Conservation (phyloP, 2,329 filamentous ascomycete species). For the Colletotrichum scovillei region DNA sequence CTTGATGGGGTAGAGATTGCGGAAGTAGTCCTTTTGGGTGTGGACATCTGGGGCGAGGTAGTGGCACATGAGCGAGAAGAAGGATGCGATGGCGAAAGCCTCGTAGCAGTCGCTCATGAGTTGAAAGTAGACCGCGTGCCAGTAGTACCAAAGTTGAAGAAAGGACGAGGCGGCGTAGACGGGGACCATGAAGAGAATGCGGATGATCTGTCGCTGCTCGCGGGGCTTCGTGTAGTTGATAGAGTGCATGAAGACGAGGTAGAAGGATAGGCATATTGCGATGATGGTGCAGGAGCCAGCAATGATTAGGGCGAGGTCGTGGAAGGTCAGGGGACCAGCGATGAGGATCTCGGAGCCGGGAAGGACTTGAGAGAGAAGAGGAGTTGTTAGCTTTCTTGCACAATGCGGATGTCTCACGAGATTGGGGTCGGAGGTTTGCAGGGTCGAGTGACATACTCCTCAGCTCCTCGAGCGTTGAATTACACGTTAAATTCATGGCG, state of each 20-base stretch:
- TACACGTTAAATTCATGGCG: slow-evolving; percentile 53
- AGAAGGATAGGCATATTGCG: slow-evolving; percentile 64
- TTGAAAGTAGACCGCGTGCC: slow-evolving; percentile 82
- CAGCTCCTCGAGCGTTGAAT: slow-evolving; percentile 56
- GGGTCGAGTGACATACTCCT: slow-evolving; percentile 47
- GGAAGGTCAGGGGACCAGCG: slow-evolving; percentile 63
- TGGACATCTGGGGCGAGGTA: slow-evolving; percentile 84
- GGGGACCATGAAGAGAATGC: slow-evolving; percentile 89
- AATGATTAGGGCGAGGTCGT: slow-evolving; percentile 64
- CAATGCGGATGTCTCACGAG: too few species aligned
- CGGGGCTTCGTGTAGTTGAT: slow-evolving; percentile 69
- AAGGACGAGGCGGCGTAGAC: slow-evolving; percentile 82
- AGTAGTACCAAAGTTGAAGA: slow-evolving; percentile 79
- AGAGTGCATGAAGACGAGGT: slow-evolving; percentile 69
- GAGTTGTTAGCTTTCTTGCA: slow-evolving; percentile 1
- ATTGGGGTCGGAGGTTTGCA: too few species aligned
- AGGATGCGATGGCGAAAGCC: slow-evolving; percentile 87
- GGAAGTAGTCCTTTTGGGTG: slow-evolving; percentile 85
- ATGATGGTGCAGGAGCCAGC: slow-evolving; percentile 60
- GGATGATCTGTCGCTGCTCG: slow-evolving; percentile 79
- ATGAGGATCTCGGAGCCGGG: slow-evolving; percentile 59
- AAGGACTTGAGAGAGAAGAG: slow-evolving; percentile 46
- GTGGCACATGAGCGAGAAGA: slow-evolving; percentile 85
- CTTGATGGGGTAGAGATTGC: slow-evolving; percentile 71
- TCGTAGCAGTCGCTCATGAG: slow-evolving; percentile 89